Evolutionary conservation across 2,329 filamentous ascomycete genomes (phyloP).

Genomic region (Cordyceps cateniannulata): DNA sequence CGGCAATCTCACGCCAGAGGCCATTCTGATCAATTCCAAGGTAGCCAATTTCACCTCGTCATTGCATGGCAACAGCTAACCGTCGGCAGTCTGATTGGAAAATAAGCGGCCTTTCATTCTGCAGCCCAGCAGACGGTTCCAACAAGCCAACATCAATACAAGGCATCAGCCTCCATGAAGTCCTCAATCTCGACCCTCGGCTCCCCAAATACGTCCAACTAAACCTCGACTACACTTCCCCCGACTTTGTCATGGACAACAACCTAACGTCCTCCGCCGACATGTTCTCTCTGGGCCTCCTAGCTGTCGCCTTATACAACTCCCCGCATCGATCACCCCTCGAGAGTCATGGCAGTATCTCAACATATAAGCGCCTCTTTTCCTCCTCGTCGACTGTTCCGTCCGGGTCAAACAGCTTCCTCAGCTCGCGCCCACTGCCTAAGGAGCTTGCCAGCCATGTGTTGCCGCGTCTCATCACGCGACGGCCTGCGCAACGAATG

Average conservation of each 20-base stretch:
- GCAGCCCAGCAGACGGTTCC: conserved; percentile 70
- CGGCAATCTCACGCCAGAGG: conserved; percentile 88
- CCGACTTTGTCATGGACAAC: conserved; percentile 88
- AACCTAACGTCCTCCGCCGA: conserved; percentile 80
- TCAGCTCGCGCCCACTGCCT: conserved; percentile 72
- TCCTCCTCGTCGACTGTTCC: conserved; percentile 72
- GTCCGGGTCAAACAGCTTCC: conserved; percentile 73
- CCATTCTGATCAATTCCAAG: conserved; percentile 91
- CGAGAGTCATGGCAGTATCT: conserved; percentile 71
- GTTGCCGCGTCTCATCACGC: conserved; percentile 77
- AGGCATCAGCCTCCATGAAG: conserved; percentile 76
- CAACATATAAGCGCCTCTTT: conserved; percentile 80
- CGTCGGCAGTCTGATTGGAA: conserved; percentile 83
- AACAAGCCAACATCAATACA: conserved; percentile 68
- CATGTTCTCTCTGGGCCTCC: conserved; percentile 85
- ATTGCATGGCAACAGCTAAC: conserved; percentile 23
- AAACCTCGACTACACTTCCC: conserved; percentile 87
- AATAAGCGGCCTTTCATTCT: conserved; percentile 88
- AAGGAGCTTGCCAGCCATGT: conserved; percentile 70
- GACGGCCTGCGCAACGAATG: conserved; percentile 79
- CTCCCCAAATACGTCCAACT: conserved; percentile 79
- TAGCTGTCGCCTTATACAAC: conserved; percentile 89
- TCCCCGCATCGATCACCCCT: conserved; percentile 86
- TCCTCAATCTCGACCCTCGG: conserved; percentile 76
- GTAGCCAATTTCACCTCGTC: conserved; percentile 29